Percentiles rank a stretch among this genome's conserved stretches.
Evolutionary conservation across 257 asterid genomes (phyloP).

Genomic region (Rubia yunnanensis): DNA sequence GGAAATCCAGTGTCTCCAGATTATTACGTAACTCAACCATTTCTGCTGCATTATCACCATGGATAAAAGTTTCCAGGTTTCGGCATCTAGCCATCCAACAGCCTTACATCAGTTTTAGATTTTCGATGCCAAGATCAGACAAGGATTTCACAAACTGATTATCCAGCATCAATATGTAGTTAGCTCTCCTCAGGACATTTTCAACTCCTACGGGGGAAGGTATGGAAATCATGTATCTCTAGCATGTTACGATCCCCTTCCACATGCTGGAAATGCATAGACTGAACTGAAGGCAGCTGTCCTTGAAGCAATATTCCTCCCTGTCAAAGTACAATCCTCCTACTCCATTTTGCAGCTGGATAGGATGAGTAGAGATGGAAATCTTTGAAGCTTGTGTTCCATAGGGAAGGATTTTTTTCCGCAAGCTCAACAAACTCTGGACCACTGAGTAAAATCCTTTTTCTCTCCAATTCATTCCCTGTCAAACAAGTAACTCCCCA

Average conservation of each 20-base stretch:
- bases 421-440: conserved; percentile 5
- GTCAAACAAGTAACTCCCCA: conserved; percentile 10
- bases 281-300: conserved; percentile 5
- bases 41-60: conserved; percentile 3
- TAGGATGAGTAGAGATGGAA: conserved; percentile 12
- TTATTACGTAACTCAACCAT: neutral
- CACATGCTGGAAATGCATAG: neutral
- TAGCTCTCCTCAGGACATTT: neutral
- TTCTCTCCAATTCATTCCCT: neutral
- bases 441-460: conserved; percentile 2
- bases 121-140: conserved; percentile 8
- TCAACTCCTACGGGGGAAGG: conserved; percentile 5
- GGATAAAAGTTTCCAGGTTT: neutral
- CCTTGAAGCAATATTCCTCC: conserved; percentile 4
- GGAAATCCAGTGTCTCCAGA: conserved; percentile 12
- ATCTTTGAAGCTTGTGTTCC: conserved; percentile 5
- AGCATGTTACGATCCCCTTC: neutral
- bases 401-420: neutral
- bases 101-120: conserved; percentile 8
- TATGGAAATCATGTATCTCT: conserved; percentile 13
- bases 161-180: conserved; percentile 4
- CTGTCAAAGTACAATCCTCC: conserved; percentile 6
- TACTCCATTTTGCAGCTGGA: conserved; percentile 1
- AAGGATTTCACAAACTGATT: conserved; percentile 12
- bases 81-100: conserved; percentile 14